Base-by-base conservation (phyloP, 2,329 filamentous ascomycete species). In the Epichloe scottii region DNA sequence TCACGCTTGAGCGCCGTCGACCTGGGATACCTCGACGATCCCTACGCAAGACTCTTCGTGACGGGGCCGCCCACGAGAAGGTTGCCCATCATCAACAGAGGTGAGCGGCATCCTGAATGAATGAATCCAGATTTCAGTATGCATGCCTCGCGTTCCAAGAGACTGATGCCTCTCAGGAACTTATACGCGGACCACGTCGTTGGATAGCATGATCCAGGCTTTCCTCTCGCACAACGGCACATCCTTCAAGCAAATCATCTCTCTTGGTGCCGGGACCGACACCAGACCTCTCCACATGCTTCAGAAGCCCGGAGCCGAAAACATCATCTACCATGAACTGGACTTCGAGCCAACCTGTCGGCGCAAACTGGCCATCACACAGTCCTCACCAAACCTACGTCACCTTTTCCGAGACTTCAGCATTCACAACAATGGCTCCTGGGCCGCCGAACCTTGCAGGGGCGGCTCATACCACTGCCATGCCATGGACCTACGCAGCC, bases 1-100 rank as follows among this genome's bases (percentile, higher is more conserved):
- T 95, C 89, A 33, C 81, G 93, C 37, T 72, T 95, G 67, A 97
- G 90, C 65, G 91, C 91, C 12, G 89, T 97, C 15, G 79, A 85
- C 51, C 65, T 89, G 48, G 89, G 89, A 34, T 97, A 97, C 64
- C 73, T 98, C 1, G 70, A 86, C 2, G 93, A 98, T 63, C 78
- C 78, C 0, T 97, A 85, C 68, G 89, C 89, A 2, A 71, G 71
- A 49, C 75, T 75, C 50, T 89, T 96, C 63, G 82, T 85, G 2
- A 71, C 77, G 51, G 74, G 72, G 53, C 69, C 74, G 15, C 61
- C 73, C 2, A 71, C 79, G 12, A 78, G 86, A 56, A 77, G 91
- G 52, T 76, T 94, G 56, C 93, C 93, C 48, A 87, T 98, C 55
- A 95, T 98, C 62, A 97, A 98, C 63, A 76, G 91, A 79, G 91